Base-by-base conservation (phyloP, 2,329 filamentous ascomycete species). In the Trichoderma koningiopsis region DNA sequence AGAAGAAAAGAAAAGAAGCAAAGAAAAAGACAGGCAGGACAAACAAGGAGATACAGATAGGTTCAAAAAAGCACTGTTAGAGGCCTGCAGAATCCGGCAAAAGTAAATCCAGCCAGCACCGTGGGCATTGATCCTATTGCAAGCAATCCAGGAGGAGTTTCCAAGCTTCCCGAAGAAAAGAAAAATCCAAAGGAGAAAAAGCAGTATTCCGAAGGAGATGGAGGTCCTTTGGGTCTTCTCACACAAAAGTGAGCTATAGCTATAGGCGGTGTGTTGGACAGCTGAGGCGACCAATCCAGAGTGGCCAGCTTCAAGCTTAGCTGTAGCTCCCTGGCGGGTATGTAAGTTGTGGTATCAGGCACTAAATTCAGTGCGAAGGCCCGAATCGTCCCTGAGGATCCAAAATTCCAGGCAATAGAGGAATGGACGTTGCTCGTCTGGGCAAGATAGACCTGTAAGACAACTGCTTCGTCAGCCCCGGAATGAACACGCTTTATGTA, bases 351-450 rank as follows among this genome's bases (percentile, higher is more conserved):
- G 43, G 53, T 56, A 53, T 65, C 66, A 69, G 66, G 69, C 69
- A 70, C 69, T 69, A 58, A 69, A 69, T 69, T 65, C 37, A 69
- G 69, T 70, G 69, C 69, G 55, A 69, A 64, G 43, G 60, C 69
- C 69, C 58, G 65, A 61, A 69, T 69, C 53, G 69, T 70, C 65
- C 66, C 65, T 69, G 56, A 68, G 57, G 56, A 61, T 68, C 56
- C 63, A 68, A 64, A 57, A 40, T 47, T 68, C 56, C 64, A 63
- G 64, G 58, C 61, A 63, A 58, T 49, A 37, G 69, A 69, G 55
- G 56, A 60, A 53, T 60, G 68, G 60, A 65, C 55, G 24, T 52
- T 60, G 69, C 66, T 64, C 31, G 66, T 52, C 66, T 60, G 55
- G 58, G 69, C 60, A 69, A 70, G 69, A 65, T 62, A 55, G 55